Conservation (phyloP, 441 rosid species). For the Erodium chrysanthum region DNA sequence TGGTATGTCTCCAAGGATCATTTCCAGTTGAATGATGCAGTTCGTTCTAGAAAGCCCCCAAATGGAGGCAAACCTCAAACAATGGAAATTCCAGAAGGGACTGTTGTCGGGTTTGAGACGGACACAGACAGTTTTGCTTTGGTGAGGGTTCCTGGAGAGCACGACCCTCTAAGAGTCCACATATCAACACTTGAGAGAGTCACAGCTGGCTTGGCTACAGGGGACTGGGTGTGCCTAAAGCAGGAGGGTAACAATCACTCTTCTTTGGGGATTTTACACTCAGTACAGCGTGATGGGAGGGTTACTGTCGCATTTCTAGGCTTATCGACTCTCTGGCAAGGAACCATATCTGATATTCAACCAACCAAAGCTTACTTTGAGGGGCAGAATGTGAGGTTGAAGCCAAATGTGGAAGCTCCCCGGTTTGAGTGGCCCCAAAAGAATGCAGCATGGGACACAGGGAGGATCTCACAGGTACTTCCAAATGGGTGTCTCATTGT, state of each 20-base stretch:
- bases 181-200: constrained; percentile 59
- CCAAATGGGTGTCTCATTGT: constrained; percentile 82
- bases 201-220: constrained; percentile 58
- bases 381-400: constrained; percentile 67
- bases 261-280: constrained; percentile 67
- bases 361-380: constrained; percentile 58
- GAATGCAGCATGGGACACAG: constrained; percentile 24
- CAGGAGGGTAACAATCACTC: constrained; percentile 52
- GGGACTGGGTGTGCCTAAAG: constrained; percentile 84
- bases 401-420: constrained; percentile 47
- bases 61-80: constrained; percentile 45
- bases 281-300: constrained; percentile 45
- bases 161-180: constrained; percentile 62
- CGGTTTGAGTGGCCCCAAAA: constrained; percentile 74
- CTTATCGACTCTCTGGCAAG: constrained; percentile 63
- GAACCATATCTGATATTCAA: constrained; percentile 52
- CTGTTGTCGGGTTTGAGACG: constrained; percentile 53
- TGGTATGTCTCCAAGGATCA: constrained; percentile 73
- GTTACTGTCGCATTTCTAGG: constrained; percentile 73
- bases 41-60: constrained; percentile 69
- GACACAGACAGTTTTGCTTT: constrained; percentile 47
- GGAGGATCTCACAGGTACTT: constrained; percentile 49
- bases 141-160: constrained; percentile 69
- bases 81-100: constrained; percentile 76
- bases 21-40: constrained; percentile 58